Conservation (phyloP, 2,329 filamentous ascomycete species). For the Penicillium sp. region DNA sequence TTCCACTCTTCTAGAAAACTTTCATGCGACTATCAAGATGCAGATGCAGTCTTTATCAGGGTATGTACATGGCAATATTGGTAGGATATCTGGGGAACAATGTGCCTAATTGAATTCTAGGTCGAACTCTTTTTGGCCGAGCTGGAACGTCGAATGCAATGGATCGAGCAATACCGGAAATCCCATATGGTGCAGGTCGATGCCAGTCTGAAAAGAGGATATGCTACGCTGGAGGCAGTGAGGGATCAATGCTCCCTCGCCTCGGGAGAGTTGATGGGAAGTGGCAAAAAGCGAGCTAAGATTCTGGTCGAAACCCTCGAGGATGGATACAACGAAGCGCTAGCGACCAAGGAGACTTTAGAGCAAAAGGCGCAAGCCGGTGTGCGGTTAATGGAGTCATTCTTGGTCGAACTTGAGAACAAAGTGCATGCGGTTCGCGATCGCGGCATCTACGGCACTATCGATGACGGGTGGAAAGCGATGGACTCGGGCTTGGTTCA, state of each 20-base stretch:
- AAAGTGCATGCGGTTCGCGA: constrained; percentile 77
- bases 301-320: constrained; percentile 93
- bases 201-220: constrained; percentile 77
- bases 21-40: constrained; percentile 44
- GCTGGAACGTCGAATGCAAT: constrained; percentile 80
- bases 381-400: constrained; percentile 79
- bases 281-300: constrained; percentile 76
- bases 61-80: constrained; percentile 23
- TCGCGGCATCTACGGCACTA: constrained; percentile 71
- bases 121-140: constrained; percentile 64
- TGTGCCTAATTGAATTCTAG: constrained; percentile 22
- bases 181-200: constrained; percentile 78
- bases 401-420: constrained; percentile 80
- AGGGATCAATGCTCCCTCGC: constrained; percentile 84
- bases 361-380: constrained; percentile 89
- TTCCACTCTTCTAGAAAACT: constrained; percentile 44
- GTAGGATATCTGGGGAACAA: background rate
- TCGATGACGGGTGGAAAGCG: constrained; percentile 75
- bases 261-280: constrained; percentile 84
- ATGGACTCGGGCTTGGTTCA: constrained; percentile 75
- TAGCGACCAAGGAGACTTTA: constrained; percentile 79
- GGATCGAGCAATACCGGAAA: constrained; percentile 84
- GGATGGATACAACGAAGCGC: constrained; percentile 77
- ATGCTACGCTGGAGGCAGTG: constrained; percentile 80
- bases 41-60: constrained; percentile 46